Evolutionary conservation across 2,329 filamentous ascomycete species (phyloP), one percentile per base, ranked within the genome.

Genomic region (Knufia fluminis): DNA sequence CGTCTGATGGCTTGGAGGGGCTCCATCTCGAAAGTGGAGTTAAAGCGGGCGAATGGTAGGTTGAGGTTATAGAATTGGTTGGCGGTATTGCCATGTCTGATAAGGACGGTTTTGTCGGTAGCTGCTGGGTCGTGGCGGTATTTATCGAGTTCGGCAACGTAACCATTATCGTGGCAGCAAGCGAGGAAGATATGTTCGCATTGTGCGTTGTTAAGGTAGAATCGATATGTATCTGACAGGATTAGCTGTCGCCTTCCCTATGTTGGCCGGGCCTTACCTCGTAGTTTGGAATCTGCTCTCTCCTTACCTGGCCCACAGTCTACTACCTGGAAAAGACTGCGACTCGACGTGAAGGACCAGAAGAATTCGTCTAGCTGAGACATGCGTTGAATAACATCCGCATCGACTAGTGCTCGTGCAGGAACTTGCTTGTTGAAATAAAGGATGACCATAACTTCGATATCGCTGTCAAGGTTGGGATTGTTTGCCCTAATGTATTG

Each of bases 171-270:
- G 55, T 82, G 78, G 57, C 79, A 83, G 33, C 74, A 78, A 3
- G 78, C 80, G 50, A 81, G 78, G 58, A 77, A 78, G 31, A 84
- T 79, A 59, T 82, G 79, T 56, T 77, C 78, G 66, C 80, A 84
- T 58, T 81, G 76, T 2, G 70, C 65, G 56, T 77, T 78, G 40
- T 80, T 74, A 28, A 70, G 72, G 52, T 78, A 80, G 1, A 80
- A 66, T 3, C 69, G 66, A 59, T 50, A 64, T 52, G 56, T 67
- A 56, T 67, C 56, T 57, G 31, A 3, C 8, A 23, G 20, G 3
- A 36, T 52, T 42, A 53, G 39, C 32, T n/a, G n/a, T n/a, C n/a
- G n/a, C n/a, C n/a, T n/a, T n/a, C 19, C 14, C 16, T 17, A 3
- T 42, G 46, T n/a, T n/a, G n/a, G n/a, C n/a, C n/a, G n/a, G n/a